Evolutionary conservation across 2,329 filamentous ascomycete species (phyloP), one percentile per base, ranked within the genome.

Genomic region (Calonectria fujianensis): DNA sequence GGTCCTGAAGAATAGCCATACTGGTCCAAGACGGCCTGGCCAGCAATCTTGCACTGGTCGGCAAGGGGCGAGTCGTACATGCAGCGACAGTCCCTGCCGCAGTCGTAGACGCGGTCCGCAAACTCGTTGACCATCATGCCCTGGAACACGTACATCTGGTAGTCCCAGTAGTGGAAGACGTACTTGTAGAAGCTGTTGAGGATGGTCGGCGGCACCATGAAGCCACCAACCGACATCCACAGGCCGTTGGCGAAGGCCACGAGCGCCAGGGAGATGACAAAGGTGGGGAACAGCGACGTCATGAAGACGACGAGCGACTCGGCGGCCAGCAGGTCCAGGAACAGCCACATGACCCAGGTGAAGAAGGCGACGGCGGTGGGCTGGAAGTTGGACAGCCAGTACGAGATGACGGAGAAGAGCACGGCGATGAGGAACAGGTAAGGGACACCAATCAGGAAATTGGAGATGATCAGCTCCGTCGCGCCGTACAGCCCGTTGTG

Each of bases 91-190:
- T 84, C 84, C 6, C 75, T 66, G 0, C 78, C 82, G 4, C 76
- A 88, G 85, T 51, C 76, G 27, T 94, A 97, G 4, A 86, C 89
- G 18, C 94, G 88, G 24, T 90, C 77, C 1, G 87, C 86, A 83
- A 98, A 97, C 85, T 98, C 94, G 81, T 97, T 97, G 69, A 96
- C 92, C 94, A 97, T 97, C 95, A 98, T 97, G 18, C 94, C 95
- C 82, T 96, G 92, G 82, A 97, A 98, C 4, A 97, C 95, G 80
- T 96, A 97, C 52, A 88, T 90, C 83, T 96, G 95, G 81, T 97
- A 97, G 83, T 97, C 94, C 82, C 96, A 96, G 84, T 96, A 97
- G 82, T 96, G 94, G 80, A 97, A 97, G 8, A 94, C 94, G 80
- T 97, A 97, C 83, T 92, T 91, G 92, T 94, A 98, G 79, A 98